Percentiles rank a stretch among this genome's conserved stretches.
Conservation (phyloP, 2,329 filamentous ascomycete genomes). For the Cladosporium oxysporum region DNA sequence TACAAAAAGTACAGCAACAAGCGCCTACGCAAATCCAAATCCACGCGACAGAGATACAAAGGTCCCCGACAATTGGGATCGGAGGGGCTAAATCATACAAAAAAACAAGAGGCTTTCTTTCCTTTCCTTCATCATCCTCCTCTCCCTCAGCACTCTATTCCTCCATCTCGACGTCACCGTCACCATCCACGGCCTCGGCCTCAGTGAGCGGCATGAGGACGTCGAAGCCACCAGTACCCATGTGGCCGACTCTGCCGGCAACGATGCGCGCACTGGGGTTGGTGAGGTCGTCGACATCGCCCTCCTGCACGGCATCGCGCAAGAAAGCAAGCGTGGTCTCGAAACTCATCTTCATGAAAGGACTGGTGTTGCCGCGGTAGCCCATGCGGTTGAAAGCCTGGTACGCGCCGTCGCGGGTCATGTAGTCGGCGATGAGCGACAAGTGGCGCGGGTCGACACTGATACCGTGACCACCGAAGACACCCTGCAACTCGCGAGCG, state of each 20-base stretch:
- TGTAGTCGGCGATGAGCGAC: conserved; percentile 93
- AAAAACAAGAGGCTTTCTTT: not conserved
- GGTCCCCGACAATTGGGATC: too few relatives aligned
- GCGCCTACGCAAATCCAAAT: conserved; percentile 11
- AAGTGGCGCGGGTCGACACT: conserved; percentile 87
- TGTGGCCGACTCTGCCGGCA: conserved; percentile 75
- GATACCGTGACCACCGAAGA: conserved; percentile 92
- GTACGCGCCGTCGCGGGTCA: conserved; percentile 92
- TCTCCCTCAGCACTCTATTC: conserved; percentile 3
- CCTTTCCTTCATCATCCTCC: not conserved
- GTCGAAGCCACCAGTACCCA: conserved; percentile 92
- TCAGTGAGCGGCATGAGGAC: conserved; percentile 55
- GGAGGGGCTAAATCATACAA: conserved; percentile 7
- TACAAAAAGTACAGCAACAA: conserved; percentile 7
- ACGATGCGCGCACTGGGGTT: conserved; percentile 88
- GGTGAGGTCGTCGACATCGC: conserved; percentile 84
- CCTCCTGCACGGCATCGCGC: conserved; percentile 85
- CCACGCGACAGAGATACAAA: not conserved
- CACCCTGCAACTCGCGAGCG: conserved; percentile 77
- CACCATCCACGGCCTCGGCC: conserved; percentile 7
- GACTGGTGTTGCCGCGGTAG: conserved; percentile 78
- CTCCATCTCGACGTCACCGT: conserved; percentile 29
- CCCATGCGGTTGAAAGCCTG: conserved; percentile 91
- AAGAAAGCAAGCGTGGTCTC: conserved; percentile 95
- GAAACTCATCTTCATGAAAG: conserved; percentile 99